Conservation (phyloP, 768 basidiomycete species). For the Lentinus brumalis region DNA sequence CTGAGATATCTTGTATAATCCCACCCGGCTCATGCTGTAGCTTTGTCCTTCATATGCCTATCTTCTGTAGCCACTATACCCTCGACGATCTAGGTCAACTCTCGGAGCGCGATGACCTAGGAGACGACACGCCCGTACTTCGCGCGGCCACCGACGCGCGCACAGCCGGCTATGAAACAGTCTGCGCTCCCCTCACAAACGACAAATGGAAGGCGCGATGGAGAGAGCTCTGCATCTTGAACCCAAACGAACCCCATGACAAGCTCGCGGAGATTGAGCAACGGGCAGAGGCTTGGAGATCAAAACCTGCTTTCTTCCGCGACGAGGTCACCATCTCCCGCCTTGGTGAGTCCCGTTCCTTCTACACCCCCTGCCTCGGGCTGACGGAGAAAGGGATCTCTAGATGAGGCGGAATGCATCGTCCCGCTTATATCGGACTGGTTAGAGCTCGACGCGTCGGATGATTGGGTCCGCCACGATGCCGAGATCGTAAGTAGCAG, state of each 20-base stretch:
- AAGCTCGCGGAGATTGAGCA: constrained; percentile 47
- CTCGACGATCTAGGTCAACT: constrained; percentile 29
- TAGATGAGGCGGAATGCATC: constrained; percentile 75
- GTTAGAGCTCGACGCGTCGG: constrained; percentile 90
- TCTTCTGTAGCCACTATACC: constrained; percentile 28
- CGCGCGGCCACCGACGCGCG: constrained; percentile 53
- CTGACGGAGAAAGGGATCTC: background rate
- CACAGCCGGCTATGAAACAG: constrained; percentile 68
- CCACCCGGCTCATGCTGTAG: background rate
- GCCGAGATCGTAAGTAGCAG: constrained; percentile 78
- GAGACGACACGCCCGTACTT: constrained; percentile 48
- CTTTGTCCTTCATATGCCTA: constrained; percentile 16
- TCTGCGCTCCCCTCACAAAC: constrained; percentile 90
- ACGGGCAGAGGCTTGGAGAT: constrained; percentile 86
- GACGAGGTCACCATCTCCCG: constrained; percentile 90
- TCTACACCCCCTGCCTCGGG: background rate
- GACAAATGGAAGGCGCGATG: constrained; percentile 85
- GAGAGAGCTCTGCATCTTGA: constrained; percentile 83
- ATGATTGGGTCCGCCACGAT: constrained; percentile 95
- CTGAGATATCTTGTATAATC: background rate
- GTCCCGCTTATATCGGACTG: constrained; percentile 87
- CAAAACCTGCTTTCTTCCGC: constrained; percentile 71
- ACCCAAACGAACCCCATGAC: constrained; percentile 43
- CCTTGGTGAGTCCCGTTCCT: constrained; percentile 60
- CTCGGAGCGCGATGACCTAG: constrained; percentile 19